Percentiles rank a stretch among this genome's conserved stretches.
Conservation (phyloP, 352 stramenopile species). For the Phytopythium litorale region DNA sequence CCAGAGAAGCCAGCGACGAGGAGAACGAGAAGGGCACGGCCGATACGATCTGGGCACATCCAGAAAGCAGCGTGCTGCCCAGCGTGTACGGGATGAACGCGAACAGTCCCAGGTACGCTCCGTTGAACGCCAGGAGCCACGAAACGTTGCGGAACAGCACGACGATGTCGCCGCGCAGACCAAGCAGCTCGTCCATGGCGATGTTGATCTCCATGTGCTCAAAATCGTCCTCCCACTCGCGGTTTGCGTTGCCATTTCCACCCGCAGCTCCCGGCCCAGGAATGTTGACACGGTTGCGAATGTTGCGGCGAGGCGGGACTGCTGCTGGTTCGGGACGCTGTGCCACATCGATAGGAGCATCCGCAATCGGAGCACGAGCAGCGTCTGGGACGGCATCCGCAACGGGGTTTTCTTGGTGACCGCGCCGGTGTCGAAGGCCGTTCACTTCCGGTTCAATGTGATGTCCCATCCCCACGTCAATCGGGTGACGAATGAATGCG, state of each 20-base stretch:
- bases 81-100: constrained; percentile 95
- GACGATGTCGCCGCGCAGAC: constrained; percentile 91
- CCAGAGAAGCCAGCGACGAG: constrained; percentile 12
- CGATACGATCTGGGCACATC: constrained; percentile 51
- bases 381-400: not conserved
- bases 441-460: constrained; percentile 10
- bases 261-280: constrained; percentile 14
- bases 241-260: constrained; percentile 33
- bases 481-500: constrained; percentile 38
- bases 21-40: constrained; percentile 40
- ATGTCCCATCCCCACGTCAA: constrained; percentile 18
- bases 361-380: not conserved
- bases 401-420: constrained; percentile 1
- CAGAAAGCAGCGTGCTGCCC: constrained; percentile 87
- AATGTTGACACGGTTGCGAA: constrained; percentile 32
- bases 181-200: constrained; percentile 96
- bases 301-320: constrained; percentile 20
- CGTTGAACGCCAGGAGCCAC: constrained; percentile 97
- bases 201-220: constrained; percentile 94
- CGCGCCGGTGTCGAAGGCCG: constrained; percentile 36
- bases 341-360: constrained; percentile 11
- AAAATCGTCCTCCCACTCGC: constrained; percentile 86
- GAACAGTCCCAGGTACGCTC: constrained; percentile 95
- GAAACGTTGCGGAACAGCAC: constrained; percentile 95
- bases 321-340: constrained; percentile 14